Percentiles rank a stretch among this genome's conserved stretches.
Conservation (phyloP, 371 early-diverging fungal genomes). For the Apophysomyces sp. region DNA sequence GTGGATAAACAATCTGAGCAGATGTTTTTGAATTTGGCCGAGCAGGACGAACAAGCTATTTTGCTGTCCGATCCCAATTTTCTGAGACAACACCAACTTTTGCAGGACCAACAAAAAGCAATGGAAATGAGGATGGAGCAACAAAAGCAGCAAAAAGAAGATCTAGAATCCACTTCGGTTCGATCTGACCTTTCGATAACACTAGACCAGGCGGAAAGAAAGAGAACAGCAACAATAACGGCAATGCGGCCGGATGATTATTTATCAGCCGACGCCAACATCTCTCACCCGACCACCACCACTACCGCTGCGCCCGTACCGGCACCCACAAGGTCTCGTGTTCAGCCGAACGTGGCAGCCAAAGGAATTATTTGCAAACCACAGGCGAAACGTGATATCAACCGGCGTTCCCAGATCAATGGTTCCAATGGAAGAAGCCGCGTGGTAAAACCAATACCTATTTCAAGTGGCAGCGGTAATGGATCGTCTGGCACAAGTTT, state of each 20-base stretch:
- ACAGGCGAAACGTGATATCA: neutral
- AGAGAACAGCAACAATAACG: neutral
- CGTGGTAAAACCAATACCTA: neutral
- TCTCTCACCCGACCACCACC: neutral
- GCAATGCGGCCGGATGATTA: neutral
- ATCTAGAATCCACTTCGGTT: neutral
- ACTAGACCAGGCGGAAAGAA: constrained; percentile 6
- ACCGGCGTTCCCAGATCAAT: neutral
- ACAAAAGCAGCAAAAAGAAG: constrained; percentile 7
- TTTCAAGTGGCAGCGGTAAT: neutral
- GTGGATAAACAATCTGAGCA: neutral
- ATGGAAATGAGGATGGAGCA: constrained; percentile 12
- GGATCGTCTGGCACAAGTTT: neutral
- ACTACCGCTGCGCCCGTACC: neutral
- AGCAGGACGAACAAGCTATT: constrained; percentile 25
- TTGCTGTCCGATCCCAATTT: constrained; percentile 27
- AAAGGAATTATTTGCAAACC: neutral
- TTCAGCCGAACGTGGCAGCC: neutral
- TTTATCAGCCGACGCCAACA: neutral
- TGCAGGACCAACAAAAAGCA: constrained; percentile 21
- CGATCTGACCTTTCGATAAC: constrained; percentile 16
- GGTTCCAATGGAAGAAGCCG: neutral
- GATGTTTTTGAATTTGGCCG: constrained; percentile 6
- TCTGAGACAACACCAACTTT: constrained; percentile 24
- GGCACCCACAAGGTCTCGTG: neutral